Evolutionary conservation across 768 basidiomycete species (phyloP).

Genomic region (Leccinum disarticulatum): DNA sequence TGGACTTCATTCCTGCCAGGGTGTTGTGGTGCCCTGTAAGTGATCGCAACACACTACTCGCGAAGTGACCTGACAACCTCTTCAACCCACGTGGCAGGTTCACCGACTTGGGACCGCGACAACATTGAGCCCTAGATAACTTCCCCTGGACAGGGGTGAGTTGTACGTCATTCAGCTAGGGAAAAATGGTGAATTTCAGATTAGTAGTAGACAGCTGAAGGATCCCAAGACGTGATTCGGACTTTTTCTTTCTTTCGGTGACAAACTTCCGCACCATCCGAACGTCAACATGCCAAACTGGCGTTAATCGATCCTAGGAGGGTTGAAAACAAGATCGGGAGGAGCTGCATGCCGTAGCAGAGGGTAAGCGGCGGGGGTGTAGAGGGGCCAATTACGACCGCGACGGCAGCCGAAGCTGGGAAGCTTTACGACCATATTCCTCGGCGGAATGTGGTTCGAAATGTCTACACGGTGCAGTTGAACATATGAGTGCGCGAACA

Average conservation of each 20-base stretch:
- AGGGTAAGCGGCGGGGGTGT: slow-evolving; percentile 27
- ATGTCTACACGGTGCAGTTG: not conserved
- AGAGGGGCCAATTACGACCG: slow-evolving; percentile 3
- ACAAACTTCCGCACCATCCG: too few relatives aligned
- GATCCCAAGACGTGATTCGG: not conserved
- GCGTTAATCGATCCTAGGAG: slow-evolving; percentile 89
- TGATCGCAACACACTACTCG: not conserved
- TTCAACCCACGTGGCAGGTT: not conserved
- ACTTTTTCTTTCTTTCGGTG: too few relatives aligned
- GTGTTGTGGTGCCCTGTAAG: not conserved
- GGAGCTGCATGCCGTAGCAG: slow-evolving; percentile 29
- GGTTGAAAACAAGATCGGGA: slow-evolving; percentile 58
- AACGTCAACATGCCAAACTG: not conserved
- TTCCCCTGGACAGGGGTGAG: not conserved
- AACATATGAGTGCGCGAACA: not conserved
- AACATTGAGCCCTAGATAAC: not conserved
- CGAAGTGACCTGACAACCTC: not conserved
- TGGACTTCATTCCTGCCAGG: not conserved
- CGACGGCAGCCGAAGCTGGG: slow-evolving; percentile 4
- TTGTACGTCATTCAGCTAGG: not conserved
- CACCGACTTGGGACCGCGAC: not conserved
- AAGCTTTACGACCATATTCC: slow-evolving; percentile 12
- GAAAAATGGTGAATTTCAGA: not conserved
- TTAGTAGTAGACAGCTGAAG: not conserved
- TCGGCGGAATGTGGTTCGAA: slow-evolving; percentile 1